These are phyloP conservation scores for Cystobasidium ongulense DNA, from an alignment of 768 basidiomycete genomes.

Conservation along the genomic window DNA sequence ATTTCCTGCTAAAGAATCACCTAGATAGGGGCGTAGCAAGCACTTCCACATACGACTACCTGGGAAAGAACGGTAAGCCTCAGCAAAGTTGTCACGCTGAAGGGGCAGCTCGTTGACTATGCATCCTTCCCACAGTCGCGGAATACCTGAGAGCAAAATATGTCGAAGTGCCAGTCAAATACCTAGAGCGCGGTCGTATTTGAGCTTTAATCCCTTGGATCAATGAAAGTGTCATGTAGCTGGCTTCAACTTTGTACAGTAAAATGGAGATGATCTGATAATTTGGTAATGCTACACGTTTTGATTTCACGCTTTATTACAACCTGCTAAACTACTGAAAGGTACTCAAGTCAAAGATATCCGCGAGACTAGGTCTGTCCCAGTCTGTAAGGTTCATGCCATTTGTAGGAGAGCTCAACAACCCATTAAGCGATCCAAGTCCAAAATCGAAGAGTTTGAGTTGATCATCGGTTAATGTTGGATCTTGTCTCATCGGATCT, in stretches of 20 bases:
- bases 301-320: too few relatives aligned
- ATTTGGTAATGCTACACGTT: too few relatives aligned
- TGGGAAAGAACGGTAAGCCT: neutral
- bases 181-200: neutral
- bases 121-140: neutral
- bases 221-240: neutral
- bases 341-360: neutral
- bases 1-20: slow-evolving; percentile 7
- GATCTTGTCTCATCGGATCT: neutral
- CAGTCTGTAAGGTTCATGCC: neutral
- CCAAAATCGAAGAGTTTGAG: neutral
- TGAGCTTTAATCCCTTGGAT: neutral
- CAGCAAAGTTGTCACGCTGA: too few relatives aligned
- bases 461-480: neutral
- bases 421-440: neutral
- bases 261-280: neutral
- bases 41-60: neutral
- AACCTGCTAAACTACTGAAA: neutral
- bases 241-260: neutral
- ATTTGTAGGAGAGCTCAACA: neutral
- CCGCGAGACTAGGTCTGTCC: neutral
- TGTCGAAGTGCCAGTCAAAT: neutral
- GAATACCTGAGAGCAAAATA: neutral
- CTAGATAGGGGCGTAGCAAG: neutral
- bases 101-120: too few relatives aligned